Percentiles rank a stretch among this genome's conserved stretches.
Conservation (phyloP, 75 land plant species). For the Ceratopteris richardii region DNA sequence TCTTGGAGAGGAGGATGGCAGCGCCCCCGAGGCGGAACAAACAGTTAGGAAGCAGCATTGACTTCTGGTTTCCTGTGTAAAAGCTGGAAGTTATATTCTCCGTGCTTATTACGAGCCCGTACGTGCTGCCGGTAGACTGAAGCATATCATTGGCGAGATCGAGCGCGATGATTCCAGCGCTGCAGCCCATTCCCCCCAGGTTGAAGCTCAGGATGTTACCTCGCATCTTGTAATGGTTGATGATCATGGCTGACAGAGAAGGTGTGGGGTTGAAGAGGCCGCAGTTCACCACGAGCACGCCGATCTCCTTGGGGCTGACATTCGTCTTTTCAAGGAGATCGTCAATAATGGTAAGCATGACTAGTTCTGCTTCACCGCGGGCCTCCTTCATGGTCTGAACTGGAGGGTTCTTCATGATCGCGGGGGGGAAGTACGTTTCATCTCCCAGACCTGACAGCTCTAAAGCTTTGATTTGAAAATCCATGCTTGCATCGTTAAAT, state of each 20-base stretch:
- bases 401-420: conserved; percentile 30
- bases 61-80: conserved; percentile 56
- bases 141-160: conserved; percentile 78
- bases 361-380: conserved; percentile 55
- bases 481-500: conserved; percentile 58
- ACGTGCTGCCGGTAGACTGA: conserved; percentile 53
- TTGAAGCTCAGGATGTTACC: conserved; percentile 75
- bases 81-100: conserved; percentile 77
- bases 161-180: conserved; percentile 69
- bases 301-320: conserved; percentile 74
- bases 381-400: conserved; percentile 64
- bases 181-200: conserved; percentile 90
- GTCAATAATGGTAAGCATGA: conserved; percentile 79
- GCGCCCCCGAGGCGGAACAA: conserved; percentile 83
- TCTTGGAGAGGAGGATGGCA: conserved; percentile 65
- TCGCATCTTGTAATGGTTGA: conserved; percentile 88
- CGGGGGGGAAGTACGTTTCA: conserved; percentile 52
- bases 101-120: conserved; percentile 79
- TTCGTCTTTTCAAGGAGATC: conserved; percentile 72
- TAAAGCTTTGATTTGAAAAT: conserved; percentile 54
- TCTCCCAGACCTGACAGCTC: conserved; percentile 69
- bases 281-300: conserved; percentile 90
- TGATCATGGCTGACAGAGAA: conserved; percentile 84
- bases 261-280: conserved; percentile 86
- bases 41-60: conserved; percentile 82